Base-by-base conservation (phyloP, 805 yeast species). In the Pichia pseudocactophila region DNA sequence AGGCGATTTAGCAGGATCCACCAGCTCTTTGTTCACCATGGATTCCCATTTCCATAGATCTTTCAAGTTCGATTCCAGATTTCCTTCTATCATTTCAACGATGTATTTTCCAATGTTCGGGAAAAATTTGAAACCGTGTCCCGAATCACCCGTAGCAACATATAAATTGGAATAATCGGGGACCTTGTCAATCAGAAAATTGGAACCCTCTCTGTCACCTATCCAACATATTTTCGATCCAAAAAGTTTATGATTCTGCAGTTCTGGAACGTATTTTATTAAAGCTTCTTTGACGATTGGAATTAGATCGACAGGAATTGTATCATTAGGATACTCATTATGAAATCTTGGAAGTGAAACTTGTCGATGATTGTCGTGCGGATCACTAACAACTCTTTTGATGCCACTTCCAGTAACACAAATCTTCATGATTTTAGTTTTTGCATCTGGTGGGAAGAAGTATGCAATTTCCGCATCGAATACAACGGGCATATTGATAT, bases 391-490 rank as follows among this genome's bases (percentile, higher is more conserved):
- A 31, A 38, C 37, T 28, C 53, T 42, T 4, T 52, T 50, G 10
- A 64, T 56, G 31, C 67, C 68, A 7, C 60, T 46, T 39, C 55
- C 63, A 4, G 63, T 62, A 11, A 65, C 44, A 4, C 69, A 70
- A 26, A 71, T 53, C 46, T 71, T 71, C 51, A 64, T 22, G 10
- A 56, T 48, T 18, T 48, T 58, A 0, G 65, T 62, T 2, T 54
- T 58, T 7, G 56, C 52, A 49, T 70, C 74, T 13, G 76, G 76
- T 6, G 73, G 73, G 54, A 71, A 71, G 48, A 67, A 68, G 46
- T 69, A 71, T 0, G 75, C 75, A 50, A 56, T 48, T 37, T 65
- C 70, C 0, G 71, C 58, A 45, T 68, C 65, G 51, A 69, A 69
- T 8, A 71, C 54, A 17, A 71, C 58, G 4, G 75, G 75, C 10